Evolutionary conservation across 331 rosid species (phyloP).

Genomic region (Quercus tomentella): DNA sequence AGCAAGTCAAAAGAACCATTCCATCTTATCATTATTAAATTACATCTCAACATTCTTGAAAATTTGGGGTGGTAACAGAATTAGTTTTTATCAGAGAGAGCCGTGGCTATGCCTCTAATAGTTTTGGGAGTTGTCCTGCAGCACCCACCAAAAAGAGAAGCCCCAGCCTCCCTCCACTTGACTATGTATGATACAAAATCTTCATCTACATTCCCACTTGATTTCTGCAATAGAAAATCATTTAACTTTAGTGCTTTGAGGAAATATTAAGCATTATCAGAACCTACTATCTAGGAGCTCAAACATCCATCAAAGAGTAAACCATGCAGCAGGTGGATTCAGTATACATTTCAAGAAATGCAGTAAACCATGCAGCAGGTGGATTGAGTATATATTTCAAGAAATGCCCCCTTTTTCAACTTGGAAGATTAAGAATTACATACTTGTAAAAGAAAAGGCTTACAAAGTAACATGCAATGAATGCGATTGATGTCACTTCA

Average conservation of each 20-base stretch:
- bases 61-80: background rate
- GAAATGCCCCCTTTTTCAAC: background rate
- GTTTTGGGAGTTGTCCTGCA: conserved; percentile 90
- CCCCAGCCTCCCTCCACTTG: conserved; percentile 85
- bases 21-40: background rate
- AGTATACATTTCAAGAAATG: background rate
- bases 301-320: background rate
- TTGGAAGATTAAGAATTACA: background rate
- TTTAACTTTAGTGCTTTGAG: conserved; percentile 6
- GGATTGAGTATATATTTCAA: background rate
- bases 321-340: background rate
- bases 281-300: background rate
- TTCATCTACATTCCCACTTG: conserved; percentile 42
- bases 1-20: background rate
- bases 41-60: background rate
- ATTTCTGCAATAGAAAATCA: conserved; percentile 39
- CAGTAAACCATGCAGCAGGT: background rate
- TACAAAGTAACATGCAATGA: no score
- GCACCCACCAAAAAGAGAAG: conserved; percentile 90
- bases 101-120: conserved; percentile 59
- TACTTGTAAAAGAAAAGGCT: no score
- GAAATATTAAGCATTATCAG: background rate
- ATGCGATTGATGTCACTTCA: no score
- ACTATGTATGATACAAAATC: conserved; percentile 67
- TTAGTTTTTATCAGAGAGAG: conserved; percentile 31